Conservation (phyloP, 2,329 filamentous ascomycete species). For the Paecilomyces formosus region DNA sequence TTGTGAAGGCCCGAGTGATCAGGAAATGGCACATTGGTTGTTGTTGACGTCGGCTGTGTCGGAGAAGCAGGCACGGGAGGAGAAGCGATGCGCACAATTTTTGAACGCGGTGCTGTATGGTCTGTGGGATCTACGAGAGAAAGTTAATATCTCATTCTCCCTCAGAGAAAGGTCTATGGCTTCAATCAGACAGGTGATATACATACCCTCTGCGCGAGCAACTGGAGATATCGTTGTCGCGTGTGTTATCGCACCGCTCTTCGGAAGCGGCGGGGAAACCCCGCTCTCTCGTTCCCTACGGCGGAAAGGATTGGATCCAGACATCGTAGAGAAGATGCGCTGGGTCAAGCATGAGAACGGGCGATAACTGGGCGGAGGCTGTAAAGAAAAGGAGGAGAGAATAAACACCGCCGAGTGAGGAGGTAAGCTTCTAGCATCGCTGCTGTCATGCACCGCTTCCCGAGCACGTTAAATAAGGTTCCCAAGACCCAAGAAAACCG, state of each 20-base stretch:
- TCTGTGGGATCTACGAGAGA: background rate
- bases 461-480: background rate
- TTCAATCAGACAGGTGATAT: background rate
- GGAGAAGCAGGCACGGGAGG: slow-evolving; percentile 25
- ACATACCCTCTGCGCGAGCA: background rate
- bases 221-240: slow-evolving; percentile 7
- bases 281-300: slow-evolving; percentile 31
- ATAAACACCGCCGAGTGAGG: background rate
- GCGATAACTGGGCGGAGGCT: background rate
- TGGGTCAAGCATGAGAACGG: slow-evolving; percentile 23
- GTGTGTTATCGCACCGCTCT: slow-evolving; percentile 9
- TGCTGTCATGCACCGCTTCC: background rate
- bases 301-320: slow-evolving; percentile 46
- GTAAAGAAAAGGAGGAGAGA: background rate
- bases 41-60: slow-evolving; percentile 2
- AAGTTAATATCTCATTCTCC: background rate
- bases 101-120: slow-evolving; percentile 8
- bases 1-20: slow-evolving; percentile 11
- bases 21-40: slow-evolving; percentile 11
- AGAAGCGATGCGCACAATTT: slow-evolving; percentile 29
- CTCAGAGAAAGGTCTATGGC: background rate
- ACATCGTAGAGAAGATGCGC: slow-evolving; percentile 29
- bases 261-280: slow-evolving; percentile 15
- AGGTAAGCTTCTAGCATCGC: background rate
- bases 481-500: background rate